A percentile compares a stretch with the other conserved stretches of the same genome.
Conservation (phyloP, 148 eudicot species). For the Heliosperma pusillum region DNA sequence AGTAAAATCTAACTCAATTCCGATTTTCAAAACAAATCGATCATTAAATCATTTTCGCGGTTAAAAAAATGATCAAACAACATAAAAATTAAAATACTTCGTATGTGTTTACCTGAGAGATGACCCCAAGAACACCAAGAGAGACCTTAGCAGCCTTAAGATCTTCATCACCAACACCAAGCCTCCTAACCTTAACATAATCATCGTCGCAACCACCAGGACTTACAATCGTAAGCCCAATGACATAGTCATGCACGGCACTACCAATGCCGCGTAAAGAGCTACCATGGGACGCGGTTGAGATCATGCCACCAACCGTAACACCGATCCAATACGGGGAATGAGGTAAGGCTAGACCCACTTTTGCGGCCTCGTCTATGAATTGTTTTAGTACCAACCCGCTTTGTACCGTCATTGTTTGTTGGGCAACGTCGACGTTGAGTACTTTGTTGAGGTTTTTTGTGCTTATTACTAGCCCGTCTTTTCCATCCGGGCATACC, state of each 20-base stretch:
- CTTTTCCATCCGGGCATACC: conserved; percentile 31
- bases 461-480: conserved; percentile 28
- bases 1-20: too few species aligned
- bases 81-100: too few species aligned
- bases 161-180: conserved; percentile 16
- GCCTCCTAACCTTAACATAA: conserved; percentile 20
- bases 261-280: conserved; percentile 28
- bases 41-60: too few species aligned
- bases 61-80: too few species aligned
- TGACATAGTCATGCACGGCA: conserved; percentile 31
- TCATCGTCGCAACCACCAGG: conserved; percentile 23
- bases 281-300: conserved; percentile 33
- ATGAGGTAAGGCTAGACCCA: conserved; percentile 14
- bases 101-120: conserved; percentile 31
- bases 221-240: conserved; percentile 22
- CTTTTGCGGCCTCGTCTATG: conserved; percentile 26
- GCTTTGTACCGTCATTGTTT: conserved; percentile 27
- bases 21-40: too few species aligned
- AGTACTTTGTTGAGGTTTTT: conserved; percentile 22
- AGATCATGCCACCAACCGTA: conserved; percentile 29
- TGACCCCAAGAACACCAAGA: conserved; percentile 37
- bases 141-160: conserved; percentile 32
- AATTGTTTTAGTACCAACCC: conserved; percentile 24
- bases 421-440: background rate
- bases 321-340: conserved; percentile 28